These are phyloP conservation scores for Nidularia pulvinata DNA, from an alignment of 768 basidiomycete genomes.

Conservation along the genomic window DNA sequence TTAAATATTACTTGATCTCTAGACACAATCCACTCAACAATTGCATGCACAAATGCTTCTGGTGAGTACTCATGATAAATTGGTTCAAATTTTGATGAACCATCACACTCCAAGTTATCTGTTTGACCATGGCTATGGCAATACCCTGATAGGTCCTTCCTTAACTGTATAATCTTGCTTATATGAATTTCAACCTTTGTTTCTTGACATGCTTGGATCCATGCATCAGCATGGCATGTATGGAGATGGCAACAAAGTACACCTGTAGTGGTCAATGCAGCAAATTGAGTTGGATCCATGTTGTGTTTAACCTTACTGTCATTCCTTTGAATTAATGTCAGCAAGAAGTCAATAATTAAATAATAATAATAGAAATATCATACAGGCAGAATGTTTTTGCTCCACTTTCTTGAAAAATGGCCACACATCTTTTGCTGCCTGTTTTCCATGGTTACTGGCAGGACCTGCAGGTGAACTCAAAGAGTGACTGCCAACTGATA, in stretches of 20 bases:
- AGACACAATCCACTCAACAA: neutral
- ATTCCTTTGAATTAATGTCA: neutral
- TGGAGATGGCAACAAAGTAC: neutral
- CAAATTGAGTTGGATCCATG: neutral
- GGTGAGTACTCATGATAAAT: neutral
- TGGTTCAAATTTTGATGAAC: neutral
- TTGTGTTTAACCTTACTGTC: neutral
- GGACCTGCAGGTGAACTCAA: no score
- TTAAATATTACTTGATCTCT: neutral
- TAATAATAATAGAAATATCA: neutral
- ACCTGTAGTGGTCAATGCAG: no score
- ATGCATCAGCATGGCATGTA: neutral
- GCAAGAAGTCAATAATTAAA: neutral
- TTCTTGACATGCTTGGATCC: neutral
- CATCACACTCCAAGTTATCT: neutral
- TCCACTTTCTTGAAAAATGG: neutral
- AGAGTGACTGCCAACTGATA: no score
- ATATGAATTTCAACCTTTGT: neutral
- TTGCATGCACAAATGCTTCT: neutral
- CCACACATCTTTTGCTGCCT: neutral
- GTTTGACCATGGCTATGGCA: neutral
- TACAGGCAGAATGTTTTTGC: neutral
- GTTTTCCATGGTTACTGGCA: no score
- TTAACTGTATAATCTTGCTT: neutral
- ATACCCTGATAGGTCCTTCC: neutral